Evolutionary conservation across 2,329 filamentous ascomycete genomes (phyloP), one percentile per base, ranked within the genome.

Genomic region (Monosporascus sp.): DNA sequence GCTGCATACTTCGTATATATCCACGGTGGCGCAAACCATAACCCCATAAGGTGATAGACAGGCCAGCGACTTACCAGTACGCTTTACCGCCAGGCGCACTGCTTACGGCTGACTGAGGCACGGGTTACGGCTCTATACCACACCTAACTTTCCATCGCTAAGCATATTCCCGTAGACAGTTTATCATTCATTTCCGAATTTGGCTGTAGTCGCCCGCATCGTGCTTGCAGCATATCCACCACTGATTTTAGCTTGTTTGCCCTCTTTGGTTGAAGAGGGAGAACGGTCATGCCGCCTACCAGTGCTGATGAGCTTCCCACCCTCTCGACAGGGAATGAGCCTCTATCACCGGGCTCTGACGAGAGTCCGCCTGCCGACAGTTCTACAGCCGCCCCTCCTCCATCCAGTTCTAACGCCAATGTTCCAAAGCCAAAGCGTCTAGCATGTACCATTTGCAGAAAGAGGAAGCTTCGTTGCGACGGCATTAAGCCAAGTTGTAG

Each of bases 391-490:
- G 64, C 68, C 52, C 76, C 55, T 69, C 70, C 53, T 65, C 72
- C 42, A 68, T 22, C n/a, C 70, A 56, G 79, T 80, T 62, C 59
- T 60, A 84, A 85, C 58, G 70, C 74, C 48, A 77, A 70, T 62
- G 77, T 90, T 22, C 86, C 88, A 48, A 89, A 89, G 64, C 85
- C 86, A n/a, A 97, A 97, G 77, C 84, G 93, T 61, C 88, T 97
- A 63, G 94, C 94, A 38, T 99, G 94, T 70, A 89, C 96, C 66
- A 85, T 97, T 57, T 99, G 94, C 68, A 81, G 93, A 63, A 94
- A 92, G 72, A 82, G 93, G 67, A 97, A 97, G 74, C 77, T 97
- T 60, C 88, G 88, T 72, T 97, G 92, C 71, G 92, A 97, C 68
- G 91, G 91, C 38, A 75, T 81, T 50, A 85, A 88, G 58, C 92